Evolutionary conservation across 1,284 basidiomycete genomes (phyloP).

Genomic region (Prillingera fragicola): DNA sequence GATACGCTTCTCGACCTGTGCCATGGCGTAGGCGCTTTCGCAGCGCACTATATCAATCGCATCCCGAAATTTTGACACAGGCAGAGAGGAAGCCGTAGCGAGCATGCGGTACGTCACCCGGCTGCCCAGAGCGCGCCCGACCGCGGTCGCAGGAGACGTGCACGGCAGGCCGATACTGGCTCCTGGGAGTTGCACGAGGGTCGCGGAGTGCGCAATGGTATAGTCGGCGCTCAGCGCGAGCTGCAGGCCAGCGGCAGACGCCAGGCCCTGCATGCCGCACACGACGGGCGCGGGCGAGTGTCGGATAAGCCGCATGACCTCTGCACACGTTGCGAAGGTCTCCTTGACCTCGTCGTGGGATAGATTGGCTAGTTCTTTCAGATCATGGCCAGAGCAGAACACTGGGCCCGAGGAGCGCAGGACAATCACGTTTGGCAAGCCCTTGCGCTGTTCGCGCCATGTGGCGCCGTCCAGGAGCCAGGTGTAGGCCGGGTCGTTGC

Average conservation of each 20-base stretch:
- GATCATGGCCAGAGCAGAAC: constrained; percentile 16
- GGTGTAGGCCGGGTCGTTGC: constrained; percentile 2
- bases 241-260: constrained; percentile 16
- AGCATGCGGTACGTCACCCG: constrained; percentile 18
- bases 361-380: constrained; percentile 15
- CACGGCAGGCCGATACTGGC: constrained; percentile 16
- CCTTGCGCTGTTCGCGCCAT: constrained; percentile 9
- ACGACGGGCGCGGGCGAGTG: constrained; percentile 15
- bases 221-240: constrained; percentile 19
- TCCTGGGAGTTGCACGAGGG: constrained; percentile 13
- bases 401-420: constrained; percentile 17
- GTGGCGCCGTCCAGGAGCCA: constrained; percentile 11
- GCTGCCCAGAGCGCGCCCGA: constrained; percentile 9
- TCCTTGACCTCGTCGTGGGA: constrained; percentile 17
- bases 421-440: constrained; percentile 13
- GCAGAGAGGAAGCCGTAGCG: constrained; percentile 14
- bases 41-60: constrained; percentile 12
- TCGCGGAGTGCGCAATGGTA: constrained; percentile 14
- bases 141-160: constrained; percentile 13
- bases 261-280: constrained; percentile 13
- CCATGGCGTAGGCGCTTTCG: constrained; percentile 1
- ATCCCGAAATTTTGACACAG: too few species aligned
- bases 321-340: constrained; percentile 19
- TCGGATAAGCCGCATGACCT: constrained; percentile 16
- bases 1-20: constrained; percentile 10